Percentiles rank a stretch among this genome's conserved stretches.
Evolutionary conservation across 176 grass and related monocot genomes (phyloP).

Genomic region (Hyparrhenia diplandra): DNA sequence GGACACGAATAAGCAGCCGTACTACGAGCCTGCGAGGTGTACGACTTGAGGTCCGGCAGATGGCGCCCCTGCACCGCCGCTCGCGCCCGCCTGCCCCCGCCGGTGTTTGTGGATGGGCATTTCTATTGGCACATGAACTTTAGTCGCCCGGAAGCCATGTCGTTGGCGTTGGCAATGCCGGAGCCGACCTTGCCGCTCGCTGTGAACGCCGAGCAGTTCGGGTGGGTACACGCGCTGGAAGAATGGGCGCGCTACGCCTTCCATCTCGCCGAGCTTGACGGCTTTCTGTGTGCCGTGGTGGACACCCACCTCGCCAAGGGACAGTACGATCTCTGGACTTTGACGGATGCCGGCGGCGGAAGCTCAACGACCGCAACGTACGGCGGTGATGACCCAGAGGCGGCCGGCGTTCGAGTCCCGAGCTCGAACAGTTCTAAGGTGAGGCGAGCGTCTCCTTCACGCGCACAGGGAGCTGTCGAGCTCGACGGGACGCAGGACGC

Average conservation of each 20-base stretch:
- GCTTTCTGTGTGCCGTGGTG: background rate
- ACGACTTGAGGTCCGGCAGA: background rate
- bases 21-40: background rate
- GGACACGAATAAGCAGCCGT: background rate
- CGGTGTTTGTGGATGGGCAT: background rate
- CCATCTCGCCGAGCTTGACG: background rate
- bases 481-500: too few species aligned
- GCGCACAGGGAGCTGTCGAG: too few species aligned
- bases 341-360: background rate
- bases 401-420: too few species aligned
- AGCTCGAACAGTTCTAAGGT: too few species aligned
- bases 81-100: background rate
- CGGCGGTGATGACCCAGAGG: too few species aligned
- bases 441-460: too few species aligned
- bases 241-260: background rate
- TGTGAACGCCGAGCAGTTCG: background rate
- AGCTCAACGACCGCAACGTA: too few species aligned
- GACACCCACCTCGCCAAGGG: background rate
- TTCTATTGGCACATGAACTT: conserved; percentile 7
- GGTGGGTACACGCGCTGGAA: background rate
- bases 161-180: too few species aligned
- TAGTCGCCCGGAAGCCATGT: too few species aligned
- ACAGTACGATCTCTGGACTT: background rate
- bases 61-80: background rate
- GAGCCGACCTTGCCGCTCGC: background rate